Conservation (phyloP, 257 asterid genomes). For the Voacanga thouarsii region DNA sequence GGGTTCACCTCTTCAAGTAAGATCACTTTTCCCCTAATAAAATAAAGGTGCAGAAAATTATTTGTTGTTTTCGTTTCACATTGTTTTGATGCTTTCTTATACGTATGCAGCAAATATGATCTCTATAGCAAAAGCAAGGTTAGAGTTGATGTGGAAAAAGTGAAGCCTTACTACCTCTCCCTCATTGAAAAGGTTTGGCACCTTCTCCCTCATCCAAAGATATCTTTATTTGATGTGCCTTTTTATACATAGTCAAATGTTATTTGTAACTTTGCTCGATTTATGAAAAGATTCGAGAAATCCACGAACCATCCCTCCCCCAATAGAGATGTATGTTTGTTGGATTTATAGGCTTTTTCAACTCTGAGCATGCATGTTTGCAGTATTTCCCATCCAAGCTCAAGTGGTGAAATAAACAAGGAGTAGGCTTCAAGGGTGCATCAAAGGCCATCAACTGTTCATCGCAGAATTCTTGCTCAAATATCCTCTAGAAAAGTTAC, state of each 20-base stretch:
- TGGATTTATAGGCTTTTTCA: not conserved
- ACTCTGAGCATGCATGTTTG: not conserved
- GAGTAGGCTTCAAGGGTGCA: not conserved
- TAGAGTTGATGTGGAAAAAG: conserved; percentile 23
- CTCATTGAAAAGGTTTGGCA: conserved; percentile 20
- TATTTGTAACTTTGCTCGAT: too few relatives aligned
- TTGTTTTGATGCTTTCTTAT: not conserved
- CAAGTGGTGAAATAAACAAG: conserved; percentile 18
- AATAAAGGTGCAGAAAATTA: too few relatives aligned
- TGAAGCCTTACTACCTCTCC: conserved; percentile 24
- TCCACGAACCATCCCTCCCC: not conserved
- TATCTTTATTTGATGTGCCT: too few relatives aligned
- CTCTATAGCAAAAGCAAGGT: conserved; percentile 24
- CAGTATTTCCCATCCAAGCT: conserved; percentile 27
- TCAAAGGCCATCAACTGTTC: not conserved
- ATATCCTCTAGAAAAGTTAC: not conserved
- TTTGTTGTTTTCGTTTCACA: not conserved
- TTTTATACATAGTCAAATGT: too few relatives aligned
- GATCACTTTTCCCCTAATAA: not conserved
- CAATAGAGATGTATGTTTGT: not conserved
- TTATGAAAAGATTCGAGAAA: too few relatives aligned
- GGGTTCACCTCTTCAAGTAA: conserved; percentile 27
- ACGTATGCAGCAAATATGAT: conserved; percentile 19
- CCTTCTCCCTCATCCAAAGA: too few relatives aligned
- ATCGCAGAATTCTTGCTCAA: not conserved